These are phyloP conservation scores for Oryza glumipatula DNA, from an alignment of 176 grass and related monocot species.

Conservation along the genomic window DNA sequence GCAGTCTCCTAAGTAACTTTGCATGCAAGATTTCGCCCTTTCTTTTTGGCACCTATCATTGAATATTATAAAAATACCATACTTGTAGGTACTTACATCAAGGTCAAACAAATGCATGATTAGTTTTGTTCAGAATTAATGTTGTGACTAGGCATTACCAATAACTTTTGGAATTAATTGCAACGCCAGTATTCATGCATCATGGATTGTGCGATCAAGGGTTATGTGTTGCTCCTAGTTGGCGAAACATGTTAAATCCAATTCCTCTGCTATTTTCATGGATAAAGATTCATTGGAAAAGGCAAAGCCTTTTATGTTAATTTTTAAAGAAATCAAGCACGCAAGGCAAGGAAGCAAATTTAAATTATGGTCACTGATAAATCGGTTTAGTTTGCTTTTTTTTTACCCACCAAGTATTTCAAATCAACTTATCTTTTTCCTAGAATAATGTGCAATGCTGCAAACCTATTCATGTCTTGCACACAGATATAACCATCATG, in stretches of 20 bases:
- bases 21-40: not conserved
- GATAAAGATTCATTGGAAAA: not conserved
- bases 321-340: not conserved
- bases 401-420: not conserved
- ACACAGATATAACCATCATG: not conserved
- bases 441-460: not conserved
- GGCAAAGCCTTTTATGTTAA: not conserved
- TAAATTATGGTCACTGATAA: not conserved
- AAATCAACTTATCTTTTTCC: not conserved
- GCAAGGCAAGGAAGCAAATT: not conserved
- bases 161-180: not conserved
- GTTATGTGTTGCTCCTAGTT: not conserved
- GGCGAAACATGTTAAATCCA: not conserved
- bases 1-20: not conserved
- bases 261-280: not conserved
- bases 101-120: not conserved
- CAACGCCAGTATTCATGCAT: not conserved
- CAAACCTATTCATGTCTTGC: not conserved
- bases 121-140: not conserved
- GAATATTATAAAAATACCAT: not conserved
- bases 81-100: not conserved
- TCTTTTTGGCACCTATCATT: not conserved
- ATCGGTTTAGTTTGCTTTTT: not conserved
- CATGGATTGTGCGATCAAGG: not conserved
- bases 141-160: not conserved